A percentile compares a stretch with the other conserved stretches of the same genome.
phyloP scores from a whole-genome alignment of 2,329 filamentous ascomycete genomes.

The Aurifilum marmelostoma region DNA sequence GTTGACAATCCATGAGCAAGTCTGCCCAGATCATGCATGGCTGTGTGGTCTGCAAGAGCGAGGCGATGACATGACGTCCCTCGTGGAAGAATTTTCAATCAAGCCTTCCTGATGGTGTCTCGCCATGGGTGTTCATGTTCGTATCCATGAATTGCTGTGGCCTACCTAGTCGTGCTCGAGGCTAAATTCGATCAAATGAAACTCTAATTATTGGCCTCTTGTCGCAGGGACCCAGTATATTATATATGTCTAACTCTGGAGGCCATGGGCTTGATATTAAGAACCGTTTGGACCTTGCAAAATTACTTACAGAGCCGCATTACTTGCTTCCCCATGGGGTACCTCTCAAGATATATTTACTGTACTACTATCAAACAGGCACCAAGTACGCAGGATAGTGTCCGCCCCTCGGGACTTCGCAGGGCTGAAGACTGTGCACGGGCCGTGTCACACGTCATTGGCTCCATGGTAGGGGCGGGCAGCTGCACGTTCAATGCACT shows the following conservation, averaged over 20 bases:
- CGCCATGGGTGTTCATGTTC: background rate
- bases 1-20: background rate
- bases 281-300: background rate
- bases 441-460: slow-evolving; percentile 11
- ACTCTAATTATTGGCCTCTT: background rate
- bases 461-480: slow-evolving; percentile 2
- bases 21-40: background rate
- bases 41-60: background rate
- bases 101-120: background rate
- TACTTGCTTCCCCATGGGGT: background rate
- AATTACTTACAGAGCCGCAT: background rate
- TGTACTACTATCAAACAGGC: background rate
- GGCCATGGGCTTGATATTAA: background rate
- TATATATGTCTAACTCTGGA: background rate
- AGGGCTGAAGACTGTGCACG: slow-evolving; percentile 12
- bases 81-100: background rate
- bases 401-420: background rate
- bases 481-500: slow-evolving; percentile 9
- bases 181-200: background rate
- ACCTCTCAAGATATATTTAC: background rate
- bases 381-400: background rate
- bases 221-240: background rate
- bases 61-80: background rate
- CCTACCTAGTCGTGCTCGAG: background rate
- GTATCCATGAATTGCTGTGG: background rate